These are phyloP conservation scores for Elasticomyces elasticus DNA, from an alignment of 495 filamentous ascomycete genomes.

Conservation along the genomic window DNA sequence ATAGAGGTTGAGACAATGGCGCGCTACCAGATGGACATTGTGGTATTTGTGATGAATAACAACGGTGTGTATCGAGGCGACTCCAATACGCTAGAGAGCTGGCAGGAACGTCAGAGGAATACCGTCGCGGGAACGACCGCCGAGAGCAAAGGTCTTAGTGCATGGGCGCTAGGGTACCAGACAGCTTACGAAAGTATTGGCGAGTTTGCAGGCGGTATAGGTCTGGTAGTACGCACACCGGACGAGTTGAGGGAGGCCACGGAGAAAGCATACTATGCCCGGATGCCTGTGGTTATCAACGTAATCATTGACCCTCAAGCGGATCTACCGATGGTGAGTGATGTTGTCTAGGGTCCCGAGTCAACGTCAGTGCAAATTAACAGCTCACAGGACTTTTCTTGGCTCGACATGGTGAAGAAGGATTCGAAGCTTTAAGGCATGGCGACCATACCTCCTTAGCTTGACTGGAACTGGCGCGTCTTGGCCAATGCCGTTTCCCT, in stretches of 20 bases:
- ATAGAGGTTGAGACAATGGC: constrained; percentile 60
- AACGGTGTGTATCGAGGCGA: constrained; percentile 55
- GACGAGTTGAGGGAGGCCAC: constrained; percentile 46
- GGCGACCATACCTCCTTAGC: no score
- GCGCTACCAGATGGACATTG: constrained; percentile 49
- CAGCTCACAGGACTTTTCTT: constrained; percentile 19
- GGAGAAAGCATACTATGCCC: constrained; percentile 42
- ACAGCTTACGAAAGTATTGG: constrained; percentile 51
- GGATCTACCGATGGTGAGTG: constrained; percentile 18
- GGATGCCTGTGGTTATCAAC: constrained; percentile 47
- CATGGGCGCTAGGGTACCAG: constrained; percentile 49
- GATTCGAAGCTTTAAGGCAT: constrained; percentile 3
- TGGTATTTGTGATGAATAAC: constrained; percentile 58
- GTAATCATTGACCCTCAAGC: constrained; percentile 42
- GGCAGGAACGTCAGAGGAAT: constrained; percentile 35
- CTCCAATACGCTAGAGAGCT: constrained; percentile 32
- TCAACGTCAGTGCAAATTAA: no score
- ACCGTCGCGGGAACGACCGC: constrained; percentile 32
- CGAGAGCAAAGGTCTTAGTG: constrained; percentile 35
- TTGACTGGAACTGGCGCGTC: no score
- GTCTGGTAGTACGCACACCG: constrained; percentile 44
- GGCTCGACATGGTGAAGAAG: constrained; percentile 17
- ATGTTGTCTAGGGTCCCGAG: no score
- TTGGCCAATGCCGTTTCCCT: no score
- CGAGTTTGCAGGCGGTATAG: constrained; percentile 46